These are phyloP conservation scores for Cinnamomum micranthum DNA, from an alignment of 164 flowering plant species.

Conservation along the genomic window DNA sequence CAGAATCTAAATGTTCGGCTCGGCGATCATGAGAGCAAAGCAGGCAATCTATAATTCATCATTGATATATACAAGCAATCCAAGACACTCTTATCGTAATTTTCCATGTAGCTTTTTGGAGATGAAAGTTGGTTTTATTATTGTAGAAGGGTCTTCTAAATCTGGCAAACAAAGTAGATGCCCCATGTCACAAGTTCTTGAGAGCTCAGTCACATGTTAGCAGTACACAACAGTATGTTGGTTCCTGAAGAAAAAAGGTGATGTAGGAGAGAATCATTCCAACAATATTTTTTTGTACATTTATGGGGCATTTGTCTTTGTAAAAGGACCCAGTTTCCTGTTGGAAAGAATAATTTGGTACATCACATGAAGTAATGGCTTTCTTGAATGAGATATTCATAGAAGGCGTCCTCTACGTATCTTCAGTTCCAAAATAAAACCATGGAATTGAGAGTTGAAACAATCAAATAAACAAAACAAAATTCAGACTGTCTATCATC, in stretches of 20 bases:
- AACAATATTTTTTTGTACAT: background rate
- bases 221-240: background rate
- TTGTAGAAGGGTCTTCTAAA: too few relatives aligned
- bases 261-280: background rate
- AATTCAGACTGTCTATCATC: background rate
- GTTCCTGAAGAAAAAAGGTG: background rate
- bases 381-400: background rate
- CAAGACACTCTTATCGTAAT: too few relatives aligned
- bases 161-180: too few relatives aligned
- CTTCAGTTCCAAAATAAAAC: background rate
- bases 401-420: background rate
- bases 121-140: too few relatives aligned
- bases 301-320: background rate
- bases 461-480: background rate
- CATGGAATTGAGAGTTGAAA: background rate
- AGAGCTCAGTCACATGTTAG: background rate
- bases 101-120: too few relatives aligned
- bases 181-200: background rate
- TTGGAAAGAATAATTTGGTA: conserved; percentile 9
- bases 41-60: too few relatives aligned
- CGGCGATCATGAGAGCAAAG: too few relatives aligned
- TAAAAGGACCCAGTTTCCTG: background rate
- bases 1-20: too few relatives aligned
- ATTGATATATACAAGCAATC: too few relatives aligned
- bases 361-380: conserved; percentile 4